Evolutionary conservation across 169 alveolate genomes (phyloP).

Genomic region (Amoebophrya sp.): DNA sequence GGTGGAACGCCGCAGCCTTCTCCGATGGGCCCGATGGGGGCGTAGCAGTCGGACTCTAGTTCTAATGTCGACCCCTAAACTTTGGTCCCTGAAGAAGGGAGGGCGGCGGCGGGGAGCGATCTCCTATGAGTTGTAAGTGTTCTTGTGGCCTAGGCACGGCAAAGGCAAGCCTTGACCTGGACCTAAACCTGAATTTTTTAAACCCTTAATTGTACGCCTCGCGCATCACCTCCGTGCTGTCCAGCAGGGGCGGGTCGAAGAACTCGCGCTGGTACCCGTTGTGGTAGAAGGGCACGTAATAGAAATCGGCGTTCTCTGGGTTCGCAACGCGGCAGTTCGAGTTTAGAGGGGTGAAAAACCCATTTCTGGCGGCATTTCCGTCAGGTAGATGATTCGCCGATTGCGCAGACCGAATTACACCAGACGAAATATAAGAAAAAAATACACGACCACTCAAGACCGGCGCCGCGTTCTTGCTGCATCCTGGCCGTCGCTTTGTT

Average conservation of each 20-base stretch:
- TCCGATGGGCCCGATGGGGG: too few relatives aligned
- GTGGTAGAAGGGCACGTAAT: conserved; percentile 29
- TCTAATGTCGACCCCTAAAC: too few relatives aligned
- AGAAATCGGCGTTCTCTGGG: conserved; percentile 15
- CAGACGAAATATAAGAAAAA: too few relatives aligned
- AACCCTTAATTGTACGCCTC: not conserved
- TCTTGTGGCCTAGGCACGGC: not conserved
- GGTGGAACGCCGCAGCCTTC: too few relatives aligned
- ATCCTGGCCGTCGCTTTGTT: too few relatives aligned
- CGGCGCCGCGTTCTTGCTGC: too few relatives aligned
- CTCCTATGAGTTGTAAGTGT: not conserved
- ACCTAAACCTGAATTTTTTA: not conserved
- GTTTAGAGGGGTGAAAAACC: too few relatives aligned
- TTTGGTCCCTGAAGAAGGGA: not conserved
- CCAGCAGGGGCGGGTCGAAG: not conserved
- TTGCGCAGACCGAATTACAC: too few relatives aligned
- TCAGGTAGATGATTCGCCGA: too few relatives aligned
- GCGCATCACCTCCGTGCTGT: not conserved
- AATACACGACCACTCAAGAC: too few relatives aligned
- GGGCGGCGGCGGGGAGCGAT: not conserved
- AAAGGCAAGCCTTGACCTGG: not conserved
- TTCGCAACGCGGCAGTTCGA: not conserved
- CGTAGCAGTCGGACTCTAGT: too few relatives aligned
- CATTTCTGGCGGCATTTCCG: too few relatives aligned
- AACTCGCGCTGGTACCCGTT: conserved; percentile 16